Evolutionary conservation across 441 rosid genomes (phyloP).

Genomic region (Erysimum cheiri): DNA sequence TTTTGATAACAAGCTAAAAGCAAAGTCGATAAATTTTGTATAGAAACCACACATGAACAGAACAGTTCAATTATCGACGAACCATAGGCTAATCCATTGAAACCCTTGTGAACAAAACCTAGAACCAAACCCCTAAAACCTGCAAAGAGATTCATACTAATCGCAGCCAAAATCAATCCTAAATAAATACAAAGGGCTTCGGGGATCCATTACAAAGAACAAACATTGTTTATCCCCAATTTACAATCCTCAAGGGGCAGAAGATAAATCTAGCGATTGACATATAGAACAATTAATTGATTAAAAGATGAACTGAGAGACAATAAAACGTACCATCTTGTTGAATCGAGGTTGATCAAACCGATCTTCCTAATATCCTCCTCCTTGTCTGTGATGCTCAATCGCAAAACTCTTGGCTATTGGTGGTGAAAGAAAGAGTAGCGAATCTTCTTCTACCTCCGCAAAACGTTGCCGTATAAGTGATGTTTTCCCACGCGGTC

Average conservation of each 20-base stretch:
- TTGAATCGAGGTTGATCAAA: constrained; percentile 25
- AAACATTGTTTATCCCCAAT: constrained; percentile 14
- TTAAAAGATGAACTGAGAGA: background rate
- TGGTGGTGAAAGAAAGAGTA: background rate
- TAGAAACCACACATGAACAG: background rate
- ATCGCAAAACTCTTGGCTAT: constrained; percentile 30
- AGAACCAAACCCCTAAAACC: constrained; percentile 27
- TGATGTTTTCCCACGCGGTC: constrained; percentile 5
- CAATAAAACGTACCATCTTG: constrained; percentile 35
- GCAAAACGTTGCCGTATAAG: constrained; percentile 19
- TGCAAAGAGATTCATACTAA: background rate
- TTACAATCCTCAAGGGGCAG: background rate
- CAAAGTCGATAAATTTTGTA: background rate
- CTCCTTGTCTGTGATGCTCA: constrained; percentile 7
- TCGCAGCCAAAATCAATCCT: constrained; percentile 6
- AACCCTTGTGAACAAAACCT: background rate
- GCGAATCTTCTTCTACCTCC: background rate
- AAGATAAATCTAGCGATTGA: constrained; percentile 18
- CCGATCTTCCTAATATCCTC: constrained; percentile 10
- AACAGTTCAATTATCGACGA: background rate
- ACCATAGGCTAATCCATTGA: background rate
- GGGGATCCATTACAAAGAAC: constrained; percentile 8
- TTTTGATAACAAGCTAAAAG: constrained; percentile 5
- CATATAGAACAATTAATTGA: background rate
- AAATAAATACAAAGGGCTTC: background rate